Base-by-base conservation (phyloP, 306 rosid genomes). In the Coriaria nepalensis region DNA sequence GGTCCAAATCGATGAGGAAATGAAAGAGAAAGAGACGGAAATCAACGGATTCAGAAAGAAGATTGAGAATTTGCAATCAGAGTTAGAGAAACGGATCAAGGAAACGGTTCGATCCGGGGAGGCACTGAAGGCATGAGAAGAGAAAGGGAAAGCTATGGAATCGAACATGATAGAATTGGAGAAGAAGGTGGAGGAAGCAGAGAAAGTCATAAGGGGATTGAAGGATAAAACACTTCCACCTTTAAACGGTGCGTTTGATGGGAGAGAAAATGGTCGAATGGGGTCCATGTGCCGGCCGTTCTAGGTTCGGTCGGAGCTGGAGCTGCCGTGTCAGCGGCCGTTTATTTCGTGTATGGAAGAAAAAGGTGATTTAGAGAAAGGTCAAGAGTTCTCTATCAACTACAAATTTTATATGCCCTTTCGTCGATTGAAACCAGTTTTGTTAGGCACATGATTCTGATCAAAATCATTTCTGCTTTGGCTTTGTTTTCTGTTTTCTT, bases 1-100 rank as follows among this genome's bases (percentile, higher is more conserved):
- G 63, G 67, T 86, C 38, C 67, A 94, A 65, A 64, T 69, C 43
- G 96, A 85, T 73, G 98, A 92, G 71, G 87, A 77, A 35, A 50
- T 74, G 78, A 79, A 83, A 53, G 98, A 79, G 14, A 66, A 47
- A 63, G 96, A 92, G 47, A 70, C 38, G 52, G 93, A 85, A 47
- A 63, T 75, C 43, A 32, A 11, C 12, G 43, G 37, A 5, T 60
- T 73, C 4, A 82, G 59, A 45, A 65, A 45, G 62, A 73, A 55
- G 45, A 40, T 71, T n/a, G 72, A 57, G 64, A 79, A 69, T 10
- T 48, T 81, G 63, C 84, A 77, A 61, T 65, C 55, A 4, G 86
- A 73, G 13, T 33, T 60, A 57, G 79, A 67, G 40, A 75, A 70
- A 5, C 63, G 66, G 78, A 42, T 42, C 48, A 59, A 54, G 46